Percentiles rank a stretch among this genome's conserved stretches.
These are phyloP conservation scores for Candida koratica DNA, from an alignment of 805 yeast genomes.

Conservation along the genomic window DNA sequence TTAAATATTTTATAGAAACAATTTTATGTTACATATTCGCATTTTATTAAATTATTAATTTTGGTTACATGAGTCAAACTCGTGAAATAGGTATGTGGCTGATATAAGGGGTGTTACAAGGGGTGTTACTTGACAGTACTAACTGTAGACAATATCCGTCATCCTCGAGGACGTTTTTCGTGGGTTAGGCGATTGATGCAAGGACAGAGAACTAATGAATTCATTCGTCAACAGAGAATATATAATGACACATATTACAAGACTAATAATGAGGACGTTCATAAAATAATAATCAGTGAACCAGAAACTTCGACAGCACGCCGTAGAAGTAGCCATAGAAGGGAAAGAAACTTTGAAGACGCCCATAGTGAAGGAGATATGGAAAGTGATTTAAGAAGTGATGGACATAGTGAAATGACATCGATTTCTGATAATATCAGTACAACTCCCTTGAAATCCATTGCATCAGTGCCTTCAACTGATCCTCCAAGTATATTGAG, in stretches of 20 bases:
- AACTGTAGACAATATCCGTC: conserved; percentile 10
- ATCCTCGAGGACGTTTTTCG: conserved; percentile 14
- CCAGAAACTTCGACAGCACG: conserved; percentile 2
- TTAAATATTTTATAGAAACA: no score
- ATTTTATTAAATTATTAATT: no score
- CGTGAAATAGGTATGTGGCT: conserved; percentile 5
- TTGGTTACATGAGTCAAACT: conserved; percentile 5
- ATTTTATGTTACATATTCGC: no score
- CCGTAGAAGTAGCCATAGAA: background rate
- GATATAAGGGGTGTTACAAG: background rate
- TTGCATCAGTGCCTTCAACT: conserved; percentile 39
- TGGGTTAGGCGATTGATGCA: conserved; percentile 18
- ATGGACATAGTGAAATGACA: conserved; percentile 17
- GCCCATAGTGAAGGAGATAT: conserved; percentile 2
- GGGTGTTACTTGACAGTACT: background rate
- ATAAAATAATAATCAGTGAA: conserved; percentile 1
- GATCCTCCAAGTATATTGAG: conserved; percentile 39
- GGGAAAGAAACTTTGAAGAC: background rate
- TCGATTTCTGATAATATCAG: conserved; percentile 38
- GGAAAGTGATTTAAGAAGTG: conserved; percentile 7
- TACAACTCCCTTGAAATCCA: conserved; percentile 47
- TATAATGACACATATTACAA: conserved; percentile 7
- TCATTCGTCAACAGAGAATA: background rate
- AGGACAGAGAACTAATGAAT: conserved; percentile 10
- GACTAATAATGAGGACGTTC: background rate